Evolutionary conservation across 2,329 filamentous ascomycete species (phyloP).

Genomic region (Fusarium mexicanum): DNA sequence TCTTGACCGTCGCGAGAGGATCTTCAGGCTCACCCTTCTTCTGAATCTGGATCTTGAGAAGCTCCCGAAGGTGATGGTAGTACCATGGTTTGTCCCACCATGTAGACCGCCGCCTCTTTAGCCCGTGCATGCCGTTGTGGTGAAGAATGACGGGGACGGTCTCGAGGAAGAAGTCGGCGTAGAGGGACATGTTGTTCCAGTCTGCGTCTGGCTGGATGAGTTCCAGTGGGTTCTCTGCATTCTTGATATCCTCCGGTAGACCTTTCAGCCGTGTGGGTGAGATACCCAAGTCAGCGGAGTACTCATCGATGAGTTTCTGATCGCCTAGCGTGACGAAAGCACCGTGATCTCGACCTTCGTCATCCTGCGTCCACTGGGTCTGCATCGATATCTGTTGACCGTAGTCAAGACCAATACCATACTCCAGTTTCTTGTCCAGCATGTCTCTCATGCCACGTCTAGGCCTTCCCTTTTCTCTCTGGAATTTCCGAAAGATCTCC

Average conservation of each 20-base stretch:
- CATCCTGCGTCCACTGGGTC: neutral
- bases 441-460: neutral
- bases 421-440: neutral
- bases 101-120: neutral
- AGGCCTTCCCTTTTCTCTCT: neutral
- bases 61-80: neutral
- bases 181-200: conserved; percentile 3
- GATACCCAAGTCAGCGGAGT: neutral
- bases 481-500: neutral
- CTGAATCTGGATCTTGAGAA: neutral
- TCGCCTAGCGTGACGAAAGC: neutral
- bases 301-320: neutral
- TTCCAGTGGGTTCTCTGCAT: neutral
- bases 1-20: neutral
- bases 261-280: neutral
- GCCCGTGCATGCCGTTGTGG: neutral
- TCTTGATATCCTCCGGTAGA: neutral
- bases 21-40: neutral
- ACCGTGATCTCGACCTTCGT: neutral
- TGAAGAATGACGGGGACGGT: neutral
- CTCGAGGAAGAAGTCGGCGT: neutral
- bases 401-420: neutral
- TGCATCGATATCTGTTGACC: neutral
- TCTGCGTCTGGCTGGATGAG: neutral
- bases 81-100: conserved; percentile 17